phyloP scores from a whole-genome alignment of 2,329 filamentous ascomycete species.

The Ceratocystis diversiconidia region DNA sequence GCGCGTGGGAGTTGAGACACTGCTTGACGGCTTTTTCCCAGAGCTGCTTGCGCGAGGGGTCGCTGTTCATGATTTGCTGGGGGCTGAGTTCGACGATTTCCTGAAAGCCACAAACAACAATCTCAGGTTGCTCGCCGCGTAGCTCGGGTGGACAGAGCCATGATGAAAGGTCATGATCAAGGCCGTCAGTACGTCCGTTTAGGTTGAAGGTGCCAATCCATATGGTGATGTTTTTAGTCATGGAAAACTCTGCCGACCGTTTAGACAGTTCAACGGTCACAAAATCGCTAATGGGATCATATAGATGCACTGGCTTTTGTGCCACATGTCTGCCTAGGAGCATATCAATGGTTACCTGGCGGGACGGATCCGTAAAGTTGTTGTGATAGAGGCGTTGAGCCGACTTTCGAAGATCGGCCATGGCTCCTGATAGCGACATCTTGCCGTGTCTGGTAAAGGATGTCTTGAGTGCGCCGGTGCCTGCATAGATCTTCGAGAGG shows the following conservation, averaged over 20 bases:
- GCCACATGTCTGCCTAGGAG: constrained; percentile 73
- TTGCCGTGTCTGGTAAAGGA: constrained; percentile 91
- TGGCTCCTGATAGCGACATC: constrained; percentile 83
- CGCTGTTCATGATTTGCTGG: constrained; percentile 98
- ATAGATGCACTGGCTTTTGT: constrained; percentile 70
- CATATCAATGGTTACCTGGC: constrained; percentile 90
- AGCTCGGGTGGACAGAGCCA: constrained; percentile 61
- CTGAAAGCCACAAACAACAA: constrained; percentile 86
- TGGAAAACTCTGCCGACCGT: constrained; percentile 58
- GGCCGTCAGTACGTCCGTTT: constrained; percentile 70
- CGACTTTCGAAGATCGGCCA: constrained; percentile 92
- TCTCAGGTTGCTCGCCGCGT: constrained; percentile 56
- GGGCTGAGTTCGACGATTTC: constrained; percentile 97
- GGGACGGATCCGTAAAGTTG: constrained; percentile 85
- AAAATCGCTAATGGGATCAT: constrained; percentile 87
- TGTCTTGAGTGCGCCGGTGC: constrained; percentile 87
- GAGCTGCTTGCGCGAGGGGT: constrained; percentile 66
- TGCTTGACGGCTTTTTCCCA: constrained; percentile 76
- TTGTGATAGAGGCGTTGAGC: constrained; percentile 92
- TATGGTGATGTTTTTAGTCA: constrained; percentile 58
- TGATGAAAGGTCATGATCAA: constrained; percentile 62
- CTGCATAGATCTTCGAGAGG: constrained; percentile 87
- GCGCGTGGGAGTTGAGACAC: constrained; percentile 60
- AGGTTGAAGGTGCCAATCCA: constrained; percentile 83
- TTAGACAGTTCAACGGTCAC: constrained; percentile 63